phyloP scores from a whole-genome alignment of 306 rosid genomes.

The Medicago arabica region DNA sequence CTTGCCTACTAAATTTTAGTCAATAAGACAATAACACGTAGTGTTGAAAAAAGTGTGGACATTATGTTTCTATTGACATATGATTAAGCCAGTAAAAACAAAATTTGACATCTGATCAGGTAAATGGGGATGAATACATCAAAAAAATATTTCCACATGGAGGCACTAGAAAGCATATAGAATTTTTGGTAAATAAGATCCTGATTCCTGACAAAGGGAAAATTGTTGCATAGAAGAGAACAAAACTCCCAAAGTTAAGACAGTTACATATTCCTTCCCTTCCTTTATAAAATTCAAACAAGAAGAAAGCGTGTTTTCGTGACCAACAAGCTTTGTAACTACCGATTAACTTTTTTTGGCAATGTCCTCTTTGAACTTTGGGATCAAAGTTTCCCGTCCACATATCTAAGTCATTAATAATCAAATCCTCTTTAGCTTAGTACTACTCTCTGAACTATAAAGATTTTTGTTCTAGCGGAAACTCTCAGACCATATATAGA shows the following conservation, averaged over 20 bases:
- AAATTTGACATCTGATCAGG: not conserved
- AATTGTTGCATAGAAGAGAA: constrained; percentile 24
- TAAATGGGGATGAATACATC: not conserved
- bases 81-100: not conserved
- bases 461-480: constrained; percentile 20
- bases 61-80: not conserved
- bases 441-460: constrained; percentile 3
- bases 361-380: constrained; percentile 13
- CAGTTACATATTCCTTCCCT: constrained; percentile 1
- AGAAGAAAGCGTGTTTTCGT: constrained; percentile 33
- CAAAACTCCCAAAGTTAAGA: constrained; percentile 36
- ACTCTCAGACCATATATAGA: not conserved
- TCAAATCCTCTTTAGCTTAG: not conserved
- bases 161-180: constrained; percentile 6
- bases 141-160: not conserved
- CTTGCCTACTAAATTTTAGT: not conserved
- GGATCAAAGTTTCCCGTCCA: not conserved
- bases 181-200: not conserved
- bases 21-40: not conserved
- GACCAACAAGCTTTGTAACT: constrained; percentile 36
- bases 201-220: constrained; percentile 42
- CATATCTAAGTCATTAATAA: not conserved
- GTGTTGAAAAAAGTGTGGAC: not conserved
- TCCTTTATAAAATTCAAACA: not conserved
- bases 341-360: constrained; percentile 15